A percentile compares a stretch with the other conserved stretches of the same genome.
These are phyloP conservation scores for Aspergillus carlsbadensis DNA, from an alignment of 495 filamentous ascomycete species.

Conservation along the genomic window DNA sequence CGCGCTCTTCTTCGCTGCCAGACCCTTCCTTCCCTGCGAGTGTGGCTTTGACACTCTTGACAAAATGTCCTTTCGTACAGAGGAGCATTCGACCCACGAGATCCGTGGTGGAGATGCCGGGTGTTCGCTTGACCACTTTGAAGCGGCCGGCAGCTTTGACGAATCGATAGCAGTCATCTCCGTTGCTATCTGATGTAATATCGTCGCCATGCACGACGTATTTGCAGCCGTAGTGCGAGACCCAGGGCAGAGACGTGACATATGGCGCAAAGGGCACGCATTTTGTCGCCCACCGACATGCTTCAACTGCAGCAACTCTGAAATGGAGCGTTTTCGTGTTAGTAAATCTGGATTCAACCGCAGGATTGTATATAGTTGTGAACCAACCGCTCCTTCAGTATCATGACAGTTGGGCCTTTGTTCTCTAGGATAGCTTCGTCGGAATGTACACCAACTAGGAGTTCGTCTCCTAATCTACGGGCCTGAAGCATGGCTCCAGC, in stretches of 20 bases:
- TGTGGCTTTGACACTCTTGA: constrained; percentile 66
- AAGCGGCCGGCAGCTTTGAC: constrained; percentile 91
- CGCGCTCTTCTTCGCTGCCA: constrained; percentile 64
- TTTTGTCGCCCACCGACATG: constrained; percentile 88
- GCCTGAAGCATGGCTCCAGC: constrained; percentile 96
- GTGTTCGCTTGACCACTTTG: constrained; percentile 92
- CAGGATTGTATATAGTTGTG: background rate
- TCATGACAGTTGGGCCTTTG: constrained; percentile 98
- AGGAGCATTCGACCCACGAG: constrained; percentile 95
- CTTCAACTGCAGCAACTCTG: constrained; percentile 79
- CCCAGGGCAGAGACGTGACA: constrained; percentile 90
- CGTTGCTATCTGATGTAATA: constrained; percentile 78
- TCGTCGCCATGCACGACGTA: constrained; percentile 94
- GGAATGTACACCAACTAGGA: constrained; percentile 89
- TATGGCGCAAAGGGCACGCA: constrained; percentile 87
- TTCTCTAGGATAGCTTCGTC: constrained; percentile 93
- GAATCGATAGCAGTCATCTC: constrained; percentile 95
- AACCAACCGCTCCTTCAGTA: constrained; percentile 74
- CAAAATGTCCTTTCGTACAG: constrained; percentile 86
- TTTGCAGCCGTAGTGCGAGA: constrained; percentile 87
- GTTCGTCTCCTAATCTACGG: constrained; percentile 77
- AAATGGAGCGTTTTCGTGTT: constrained; percentile 10
- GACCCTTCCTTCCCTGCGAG: constrained; percentile 71
- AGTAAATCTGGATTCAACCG: too few relatives aligned
- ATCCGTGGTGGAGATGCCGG: constrained; percentile 95